Evolutionary conservation across 2,329 filamentous ascomycete genomes (phyloP), one percentile per base, ranked within the genome.

Genomic region (Massarina eburnea): DNA sequence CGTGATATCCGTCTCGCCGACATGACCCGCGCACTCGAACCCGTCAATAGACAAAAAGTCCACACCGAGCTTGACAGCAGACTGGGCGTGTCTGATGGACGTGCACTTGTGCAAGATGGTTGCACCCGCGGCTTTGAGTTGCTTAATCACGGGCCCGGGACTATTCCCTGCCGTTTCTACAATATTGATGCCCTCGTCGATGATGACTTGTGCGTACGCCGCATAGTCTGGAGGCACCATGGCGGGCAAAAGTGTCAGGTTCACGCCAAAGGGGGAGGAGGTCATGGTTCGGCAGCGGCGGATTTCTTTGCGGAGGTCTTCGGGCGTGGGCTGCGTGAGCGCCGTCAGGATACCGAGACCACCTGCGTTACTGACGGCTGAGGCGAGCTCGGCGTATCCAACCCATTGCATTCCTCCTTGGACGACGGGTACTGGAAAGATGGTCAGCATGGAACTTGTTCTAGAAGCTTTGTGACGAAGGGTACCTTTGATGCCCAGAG

Each of bases 21-120:
- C 89, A 76, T 94, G 89, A 56, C 84, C 94, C 34, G 91, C 94
- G 74, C 94, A 99, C 73, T 99, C 94, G 68, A 99, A 97, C 34
- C 94, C 94, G 68, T 99, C 94, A 60, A 99, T 97, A 57, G 86
- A 91, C 46, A 99, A 76, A 73, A 99, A 97, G 72, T 99, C 94
- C 4, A 96, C 94, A 53, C 94, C 94, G 30, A 97, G 84, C 73
- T 95, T 96, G 48, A 95, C 81, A 39, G 94, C 94, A 55, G 87
- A 91, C 71, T 90, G 83, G 17, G 94, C 94, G 69, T 99, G 94
- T 44, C 91, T 80, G 73, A 99, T 95, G 4, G 90, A 95, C 8
- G 94, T 99, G 78, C 94, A 97, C 76, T 99, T 99, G 81, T 99
- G 94, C 45, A 99, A 77, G 59, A 99, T 84, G 45, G 81, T 92